Evolutionary conservation across 2,329 filamentous ascomycete genomes (phyloP).

Genomic region (Scytalidium sp.): DNA sequence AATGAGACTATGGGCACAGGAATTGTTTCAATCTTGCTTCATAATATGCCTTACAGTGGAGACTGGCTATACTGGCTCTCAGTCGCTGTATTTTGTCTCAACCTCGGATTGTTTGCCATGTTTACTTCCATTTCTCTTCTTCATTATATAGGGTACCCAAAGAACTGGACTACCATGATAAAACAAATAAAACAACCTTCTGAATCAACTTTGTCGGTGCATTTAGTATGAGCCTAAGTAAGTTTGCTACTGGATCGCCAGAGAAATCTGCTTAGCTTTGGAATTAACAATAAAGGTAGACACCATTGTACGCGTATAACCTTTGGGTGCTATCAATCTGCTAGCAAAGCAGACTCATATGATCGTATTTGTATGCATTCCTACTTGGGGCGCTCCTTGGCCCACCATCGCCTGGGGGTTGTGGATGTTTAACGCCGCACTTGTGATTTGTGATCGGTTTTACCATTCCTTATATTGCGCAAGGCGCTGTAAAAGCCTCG

Average conservation of each 20-base stretch:
- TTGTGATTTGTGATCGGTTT: constrained; percentile 51
- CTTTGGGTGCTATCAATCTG: neutral
- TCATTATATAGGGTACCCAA: constrained; percentile 61
- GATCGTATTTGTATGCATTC: constrained; percentile 55
- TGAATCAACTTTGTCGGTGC: constrained; percentile 68
- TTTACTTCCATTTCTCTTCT: constrained; percentile 51
- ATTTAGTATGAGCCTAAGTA: constrained; percentile 65
- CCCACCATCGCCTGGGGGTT: neutral
- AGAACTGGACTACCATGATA: constrained; percentile 63
- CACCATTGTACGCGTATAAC: neutral
- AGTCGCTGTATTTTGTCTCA: constrained; percentile 56
- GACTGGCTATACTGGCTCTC: constrained; percentile 56
- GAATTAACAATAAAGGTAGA: neutral
- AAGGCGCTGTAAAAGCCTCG: neutral
- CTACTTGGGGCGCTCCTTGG: constrained; percentile 46
- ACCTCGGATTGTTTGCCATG: constrained; percentile 51
- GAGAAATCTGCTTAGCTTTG: neutral
- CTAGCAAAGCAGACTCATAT: constrained; percentile 28
- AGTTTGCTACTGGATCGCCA: constrained; percentile 48
- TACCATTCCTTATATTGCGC: neutral
- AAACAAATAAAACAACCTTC: constrained; percentile 59
- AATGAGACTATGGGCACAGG: constrained; percentile 63
- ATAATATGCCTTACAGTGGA: constrained; percentile 56
- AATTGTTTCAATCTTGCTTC: constrained; percentile 58
- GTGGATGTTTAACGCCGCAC: constrained; percentile 44